Percentiles rank a stretch among this genome's conserved stretches.
Conservation (phyloP, 257 asterid genomes). For the Ilex aquifolium region DNA sequence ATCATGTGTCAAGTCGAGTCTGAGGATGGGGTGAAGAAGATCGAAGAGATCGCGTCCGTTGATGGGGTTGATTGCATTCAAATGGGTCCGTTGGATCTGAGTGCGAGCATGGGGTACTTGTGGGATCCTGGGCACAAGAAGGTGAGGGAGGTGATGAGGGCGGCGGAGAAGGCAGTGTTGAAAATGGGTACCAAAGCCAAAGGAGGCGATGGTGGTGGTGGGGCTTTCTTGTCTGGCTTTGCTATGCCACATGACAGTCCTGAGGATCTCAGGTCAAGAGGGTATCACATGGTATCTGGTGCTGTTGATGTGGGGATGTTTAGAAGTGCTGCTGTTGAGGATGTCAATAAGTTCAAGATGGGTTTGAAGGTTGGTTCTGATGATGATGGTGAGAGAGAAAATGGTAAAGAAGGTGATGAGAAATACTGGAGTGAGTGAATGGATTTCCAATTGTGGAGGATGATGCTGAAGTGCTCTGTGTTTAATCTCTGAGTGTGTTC, state of each 20-base stretch:
- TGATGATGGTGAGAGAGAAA: constrained; percentile 22
- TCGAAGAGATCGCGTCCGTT: constrained; percentile 55
- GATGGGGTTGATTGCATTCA: constrained; percentile 80
- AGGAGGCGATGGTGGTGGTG: constrained; percentile 15
- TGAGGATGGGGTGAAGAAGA: constrained; percentile 50
- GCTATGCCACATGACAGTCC: constrained; percentile 70
- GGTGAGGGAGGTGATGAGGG: constrained; percentile 51
- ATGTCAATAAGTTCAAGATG: constrained; percentile 54
- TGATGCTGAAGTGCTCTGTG: no score
- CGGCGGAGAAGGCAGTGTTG: constrained; percentile 62
- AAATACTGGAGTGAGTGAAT: constrained; percentile 73
- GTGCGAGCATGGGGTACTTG: constrained; percentile 80
- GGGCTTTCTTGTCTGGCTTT: constrained; percentile 60
- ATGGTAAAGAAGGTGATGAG: constrained; percentile 34
- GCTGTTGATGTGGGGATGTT: constrained; percentile 60
- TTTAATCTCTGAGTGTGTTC: no score
- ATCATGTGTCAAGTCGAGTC: constrained; percentile 83
- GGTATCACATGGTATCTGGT: constrained; percentile 79
- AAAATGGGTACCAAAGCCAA: neutral
- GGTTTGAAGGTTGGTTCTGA: constrained; percentile 20
- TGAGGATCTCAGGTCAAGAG: constrained; percentile 48
- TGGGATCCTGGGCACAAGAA: constrained; percentile 91
- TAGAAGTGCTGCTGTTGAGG: constrained; percentile 60
- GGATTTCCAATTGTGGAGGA: neutral
- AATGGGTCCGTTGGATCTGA: constrained; percentile 88